Base-by-base conservation (phyloP, 148 eudicot species). In the Rhododendron griersonianum region DNA sequence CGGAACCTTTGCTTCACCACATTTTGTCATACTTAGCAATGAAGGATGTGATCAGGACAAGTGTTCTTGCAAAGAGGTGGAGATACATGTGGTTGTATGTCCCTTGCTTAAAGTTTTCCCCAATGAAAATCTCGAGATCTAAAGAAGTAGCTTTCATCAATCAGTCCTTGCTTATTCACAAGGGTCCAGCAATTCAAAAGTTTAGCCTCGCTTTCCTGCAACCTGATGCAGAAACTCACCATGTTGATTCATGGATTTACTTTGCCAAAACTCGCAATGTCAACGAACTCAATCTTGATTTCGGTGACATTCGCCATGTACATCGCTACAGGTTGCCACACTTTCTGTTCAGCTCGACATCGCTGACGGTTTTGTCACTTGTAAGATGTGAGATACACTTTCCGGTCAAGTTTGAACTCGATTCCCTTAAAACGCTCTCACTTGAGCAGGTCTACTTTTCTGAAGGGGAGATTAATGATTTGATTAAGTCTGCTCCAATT, bases 51-150 rank as follows among this genome's bases (percentile, higher is more conserved):
- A 83, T 71, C 2, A 25, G 79, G 15, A 83, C 79, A 28, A 15
- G 85, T 47, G 79, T 71, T 10, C 79, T 83, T 11, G 18, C 78
- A 3, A 83, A 71, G 79, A 69, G 61, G 28, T 83, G 85, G 85
- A 28, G 78, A 30, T 7, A 71, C 21, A 8, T 83, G 15, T 48
- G 85, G 85, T 15, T 28, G 19, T 69, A 55, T 3, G 45, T 71
- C 78, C 85, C 79, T 33, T 65, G 85, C 13, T 33, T 69, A 3
- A 63, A 61, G 7, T 82, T 82, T 59, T 30, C 74, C 35, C 48
- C 80, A 13, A 33, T 4, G 47, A 30, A 61, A n/a, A 35, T 35
- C 30, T 1, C 53, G 13, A 82, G 28, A 59, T 4, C 65, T 4
- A 82, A 23, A 39, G 51, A 82, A 82, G 50, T 41, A 11, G 33